Base-by-base conservation (phyloP, 176 grass and related monocot species). In the Guadua angustifolia region DNA sequence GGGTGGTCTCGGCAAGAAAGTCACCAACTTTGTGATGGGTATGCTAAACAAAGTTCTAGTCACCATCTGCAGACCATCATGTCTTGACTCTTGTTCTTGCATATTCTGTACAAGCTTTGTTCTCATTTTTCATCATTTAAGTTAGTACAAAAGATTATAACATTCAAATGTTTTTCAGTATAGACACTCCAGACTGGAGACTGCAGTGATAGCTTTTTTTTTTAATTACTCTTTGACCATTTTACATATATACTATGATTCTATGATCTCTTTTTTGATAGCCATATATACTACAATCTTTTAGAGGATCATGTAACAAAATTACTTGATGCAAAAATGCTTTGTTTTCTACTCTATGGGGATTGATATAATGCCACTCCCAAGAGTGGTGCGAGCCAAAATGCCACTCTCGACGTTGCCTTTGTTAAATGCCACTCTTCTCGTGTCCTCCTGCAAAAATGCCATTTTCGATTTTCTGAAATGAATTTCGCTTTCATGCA, bases 1-100 rank as follows among this genome's bases (percentile, higher is more conserved):
- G 7, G 81, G 77, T 42, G 46, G 91, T 21, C 63, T 95, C 46
- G 63, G 91, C 80, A 95, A 88, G 78, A 94, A 95, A 92, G 47
- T 94, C 69, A 97, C 84, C 70, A 98, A 91, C 75, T 98, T 94
- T 79, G 84, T 85, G 79, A 95, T 98, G 91, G 96, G 96, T 98
- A 94, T 73, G 67, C 43, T 38, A 82, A 55, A 77, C 21, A 14
- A 44, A 66, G 26, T 76, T 38, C 35, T 57, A 51, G 21, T 67
- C 71, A 69, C 46, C 46, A 83, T 65, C 45, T 43, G 53, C 16
- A 67, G 35, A 35, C 22, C 24, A 45, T 44, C 79, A 6, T 59
- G 70, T 74, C 19, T 47, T 68, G 4, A 36, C 42, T 56, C 29
- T 80, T 85, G 66, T 24, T 55, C 3, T 80, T 50, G 38, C 17